These are phyloP conservation scores for Pseudozyma pruni DNA, from an alignment of 1,284 basidiomycete genomes.

Conservation along the genomic window DNA sequence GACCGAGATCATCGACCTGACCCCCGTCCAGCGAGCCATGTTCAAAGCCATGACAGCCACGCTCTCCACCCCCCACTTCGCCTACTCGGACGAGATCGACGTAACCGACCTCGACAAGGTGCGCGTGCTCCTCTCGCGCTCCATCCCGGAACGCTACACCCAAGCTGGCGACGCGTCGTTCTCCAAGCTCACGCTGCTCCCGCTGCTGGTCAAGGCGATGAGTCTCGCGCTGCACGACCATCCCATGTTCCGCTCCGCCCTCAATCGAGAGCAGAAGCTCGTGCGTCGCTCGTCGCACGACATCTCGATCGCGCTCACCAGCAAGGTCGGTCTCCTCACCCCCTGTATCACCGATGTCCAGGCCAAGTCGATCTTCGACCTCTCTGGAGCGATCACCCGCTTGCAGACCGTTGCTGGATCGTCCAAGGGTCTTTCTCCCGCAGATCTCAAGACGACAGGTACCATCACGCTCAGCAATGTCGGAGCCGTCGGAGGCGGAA, in stretches of 20 bases:
- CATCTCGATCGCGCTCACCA: conserved; percentile 77
- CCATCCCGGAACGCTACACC: conserved; percentile 73
- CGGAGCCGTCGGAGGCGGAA: conserved; percentile 58
- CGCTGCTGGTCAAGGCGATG: conserved; percentile 86
- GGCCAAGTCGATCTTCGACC: conserved; percentile 74
- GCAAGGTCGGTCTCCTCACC: conserved; percentile 83
- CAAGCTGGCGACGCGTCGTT: conserved; percentile 22
- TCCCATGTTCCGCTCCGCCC: conserved; percentile 75
- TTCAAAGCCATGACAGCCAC: conserved; percentile 66
- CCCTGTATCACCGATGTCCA: conserved; percentile 80
- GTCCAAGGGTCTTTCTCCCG: conserved; percentile 20
- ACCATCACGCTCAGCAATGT: conserved; percentile 85
- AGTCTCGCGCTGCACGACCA: conserved; percentile 82
- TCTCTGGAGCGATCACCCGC: conserved; percentile 68
- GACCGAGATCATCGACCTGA: conserved; percentile 47
- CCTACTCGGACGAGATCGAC: conserved; percentile 78
- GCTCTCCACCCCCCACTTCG: conserved; percentile 78
- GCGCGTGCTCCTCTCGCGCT: conserved; percentile 76
- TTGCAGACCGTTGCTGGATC: conserved; percentile 40
- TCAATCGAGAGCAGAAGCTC: conserved; percentile 33
- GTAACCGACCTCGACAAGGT: conserved; percentile 80
- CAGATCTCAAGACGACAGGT: conserved; percentile 63
- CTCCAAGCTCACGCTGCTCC: conserved; percentile 80
- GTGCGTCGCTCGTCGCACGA: conserved; percentile 46
- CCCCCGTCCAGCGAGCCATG: conserved; percentile 65